phyloP scores from a whole-genome alignment of 2,329 filamentous ascomycete genomes.

The Penicillium sp. region DNA sequence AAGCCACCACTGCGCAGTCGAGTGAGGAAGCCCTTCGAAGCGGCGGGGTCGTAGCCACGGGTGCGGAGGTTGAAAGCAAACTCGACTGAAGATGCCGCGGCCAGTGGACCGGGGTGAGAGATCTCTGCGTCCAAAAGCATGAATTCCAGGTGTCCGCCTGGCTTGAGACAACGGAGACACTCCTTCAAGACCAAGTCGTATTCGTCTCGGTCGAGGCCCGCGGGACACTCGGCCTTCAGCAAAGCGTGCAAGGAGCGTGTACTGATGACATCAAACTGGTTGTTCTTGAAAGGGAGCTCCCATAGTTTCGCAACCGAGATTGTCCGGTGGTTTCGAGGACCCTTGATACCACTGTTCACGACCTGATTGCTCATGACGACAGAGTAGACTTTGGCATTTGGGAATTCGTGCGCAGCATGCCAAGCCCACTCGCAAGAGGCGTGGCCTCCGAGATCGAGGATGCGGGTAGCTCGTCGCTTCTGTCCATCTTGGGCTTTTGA shows the following conservation, averaged over 20 bases:
- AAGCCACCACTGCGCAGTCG: conserved; percentile 79
- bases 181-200: conserved; percentile 85
- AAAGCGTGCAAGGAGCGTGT: conserved; percentile 84
- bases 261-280: conserved; percentile 89
- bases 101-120: conserved; percentile 78
- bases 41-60: conserved; percentile 83
- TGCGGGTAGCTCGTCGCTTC: conserved; percentile 58
- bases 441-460: conserved; percentile 86
- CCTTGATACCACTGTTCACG: conserved; percentile 75
- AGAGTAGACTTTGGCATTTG: conserved; percentile 84
- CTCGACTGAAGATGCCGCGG: conserved; percentile 83
- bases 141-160: conserved; percentile 91
- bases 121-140: conserved; percentile 87
- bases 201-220: conserved; percentile 74
- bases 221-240: conserved; percentile 70
- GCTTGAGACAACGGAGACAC: conserved; percentile 89
- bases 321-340: conserved; percentile 84
- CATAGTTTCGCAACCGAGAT: conserved; percentile 77
- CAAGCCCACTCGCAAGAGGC: conserved; percentile 92
- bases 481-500: conserved; percentile 22
- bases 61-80: conserved; percentile 90
- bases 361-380: conserved; percentile 77
- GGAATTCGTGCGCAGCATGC: conserved; percentile 86
- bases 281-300: conserved; percentile 80
- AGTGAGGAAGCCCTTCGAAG: conserved; percentile 78